phyloP scores from a whole-genome alignment of 805 yeast genomes.

The Nakazawaea molendinolei region DNA sequence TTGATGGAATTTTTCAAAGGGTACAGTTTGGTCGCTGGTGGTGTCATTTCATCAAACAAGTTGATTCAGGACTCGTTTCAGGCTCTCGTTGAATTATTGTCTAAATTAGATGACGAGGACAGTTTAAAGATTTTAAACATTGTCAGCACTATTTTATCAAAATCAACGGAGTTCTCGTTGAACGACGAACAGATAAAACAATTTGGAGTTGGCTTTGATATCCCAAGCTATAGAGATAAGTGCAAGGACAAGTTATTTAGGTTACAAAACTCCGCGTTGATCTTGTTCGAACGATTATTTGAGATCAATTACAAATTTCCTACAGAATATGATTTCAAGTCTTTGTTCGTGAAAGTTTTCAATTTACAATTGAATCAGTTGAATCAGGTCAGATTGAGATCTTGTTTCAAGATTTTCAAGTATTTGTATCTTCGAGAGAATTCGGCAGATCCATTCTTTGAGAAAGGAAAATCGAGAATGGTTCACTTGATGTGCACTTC shows the following conservation, averaged over 20 bases:
- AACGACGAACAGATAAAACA: neutral
- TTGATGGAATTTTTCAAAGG: conserved; percentile 50
- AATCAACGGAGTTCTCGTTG: conserved; percentile 12
- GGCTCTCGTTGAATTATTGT: conserved; percentile 27
- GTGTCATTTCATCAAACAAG: conserved; percentile 21
- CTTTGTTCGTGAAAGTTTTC: conserved; percentile 40
- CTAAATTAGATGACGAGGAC: conserved; percentile 11
- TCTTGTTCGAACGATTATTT: conserved; percentile 29
- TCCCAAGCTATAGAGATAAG: neutral
- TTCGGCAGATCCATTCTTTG: conserved; percentile 5
- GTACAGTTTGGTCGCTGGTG: conserved; percentile 46
- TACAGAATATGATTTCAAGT: conserved; percentile 20
- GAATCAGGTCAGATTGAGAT: conserved; percentile 28
- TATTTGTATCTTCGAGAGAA: conserved; percentile 23
- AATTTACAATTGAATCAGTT: conserved; percentile 50
- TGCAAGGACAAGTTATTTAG: conserved; percentile 16
- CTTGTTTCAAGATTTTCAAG: conserved; percentile 38
- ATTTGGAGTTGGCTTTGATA: neutral
- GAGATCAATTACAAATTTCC: conserved; percentile 33
- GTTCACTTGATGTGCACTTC: conserved; percentile 1
- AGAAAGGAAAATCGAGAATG: conserved; percentile 9
- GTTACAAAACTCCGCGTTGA: conserved; percentile 20
- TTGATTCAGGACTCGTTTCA: conserved; percentile 34
- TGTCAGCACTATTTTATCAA: conserved; percentile 23
- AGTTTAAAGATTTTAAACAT: conserved; percentile 16